Evolutionary conservation across 1,139 yeast genomes (phyloP), one percentile per base, ranked within the genome.

Genomic region (Hyphopichia wangnamkhiaoensis): DNA sequence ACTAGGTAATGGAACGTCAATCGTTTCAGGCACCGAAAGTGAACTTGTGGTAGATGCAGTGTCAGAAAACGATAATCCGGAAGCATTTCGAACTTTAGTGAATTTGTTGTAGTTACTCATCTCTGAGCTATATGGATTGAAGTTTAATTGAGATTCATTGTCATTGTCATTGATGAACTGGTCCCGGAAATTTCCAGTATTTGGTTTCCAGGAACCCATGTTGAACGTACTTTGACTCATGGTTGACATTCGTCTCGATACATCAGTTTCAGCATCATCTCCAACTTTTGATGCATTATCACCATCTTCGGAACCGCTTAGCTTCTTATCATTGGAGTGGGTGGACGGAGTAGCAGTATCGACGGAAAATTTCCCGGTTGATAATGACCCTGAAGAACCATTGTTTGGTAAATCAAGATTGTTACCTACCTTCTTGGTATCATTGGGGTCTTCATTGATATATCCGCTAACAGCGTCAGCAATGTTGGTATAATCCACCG

Each of bases 121-220:
- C 17, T 59, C 63, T 29, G 50, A 45, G 9, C 54, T 58, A 35
- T 50, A 51, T 23, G 66, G 57, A 42, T 58, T 61, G 39, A 63
- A 61, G 43, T 68, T 68, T 39, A 68, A 53, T 15, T 56, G 54
- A 0, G 75, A 69, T 39, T 69, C 77, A 42, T 62, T 64, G 44
- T 72, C 76, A 46, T 69, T 71, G 37, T 69, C 77, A 47, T 61
- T 65, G 29, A 77, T 75, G 42, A 77, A 77, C 41, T 71, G 74
- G 45, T 75, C 80, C 37, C 82, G 63, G 53, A 58, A 76, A 37
- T 62, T 65, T 33, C 63, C 68, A 9, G 81, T 75, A 45, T 75
- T 70, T 3, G 82, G 82, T 42, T 69, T 66, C 82, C 82, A 76
- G 15, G 61, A 62, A 2, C 81, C 82, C 65, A 76, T 64, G 42